Percentiles rank a stretch among this genome's conserved stretches.
These are phyloP conservation scores for Intubia oerlemansii DNA, from an alignment of 2,329 filamentous ascomycete species.

Conservation along the genomic window DNA sequence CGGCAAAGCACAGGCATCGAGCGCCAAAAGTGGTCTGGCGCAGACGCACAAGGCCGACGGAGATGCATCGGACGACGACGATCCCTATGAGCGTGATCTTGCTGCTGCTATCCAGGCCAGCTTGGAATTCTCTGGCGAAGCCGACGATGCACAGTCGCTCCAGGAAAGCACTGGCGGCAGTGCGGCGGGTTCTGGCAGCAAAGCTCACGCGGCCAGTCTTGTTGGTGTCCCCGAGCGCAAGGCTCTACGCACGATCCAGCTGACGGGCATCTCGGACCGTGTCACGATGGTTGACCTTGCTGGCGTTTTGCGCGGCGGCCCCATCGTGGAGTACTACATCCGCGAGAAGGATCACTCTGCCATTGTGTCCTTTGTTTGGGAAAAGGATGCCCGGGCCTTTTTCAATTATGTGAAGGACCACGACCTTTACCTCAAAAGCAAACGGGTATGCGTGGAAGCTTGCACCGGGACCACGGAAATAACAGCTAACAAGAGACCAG, in stretches of 20 bases:
- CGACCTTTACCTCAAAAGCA: conserved; percentile 47
- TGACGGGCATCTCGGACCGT: conserved; percentile 38
- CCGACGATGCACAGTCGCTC: too few species aligned
- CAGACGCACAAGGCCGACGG: too few species aligned
- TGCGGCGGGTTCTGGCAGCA: not conserved
- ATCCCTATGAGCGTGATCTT: too few species aligned
- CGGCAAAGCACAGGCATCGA: not conserved
- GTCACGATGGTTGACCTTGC: conserved; percentile 46
- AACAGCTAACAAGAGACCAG: too few species aligned
- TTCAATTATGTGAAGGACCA: conserved; percentile 39
- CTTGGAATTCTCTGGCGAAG: too few species aligned
- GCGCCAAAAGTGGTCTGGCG: too few species aligned
- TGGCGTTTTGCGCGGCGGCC: conserved; percentile 44
- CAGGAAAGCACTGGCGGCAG: not conserved
- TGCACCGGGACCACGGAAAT: too few species aligned
- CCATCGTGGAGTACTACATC: conserved; percentile 46
- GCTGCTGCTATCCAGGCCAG: too few species aligned
- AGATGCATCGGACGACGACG: too few species aligned
- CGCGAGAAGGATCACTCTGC: conserved; percentile 35
- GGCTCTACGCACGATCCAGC: conserved; percentile 34
- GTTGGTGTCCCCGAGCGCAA: conserved; percentile 14
- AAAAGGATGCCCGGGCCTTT: conserved; percentile 40
- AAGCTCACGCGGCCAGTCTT: not conserved
- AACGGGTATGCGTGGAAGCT: too few species aligned
- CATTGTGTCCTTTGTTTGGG: conserved; percentile 48